Conservation (phyloP, 768 basidiomycete species). For the Tricholoma flavovirens region DNA sequence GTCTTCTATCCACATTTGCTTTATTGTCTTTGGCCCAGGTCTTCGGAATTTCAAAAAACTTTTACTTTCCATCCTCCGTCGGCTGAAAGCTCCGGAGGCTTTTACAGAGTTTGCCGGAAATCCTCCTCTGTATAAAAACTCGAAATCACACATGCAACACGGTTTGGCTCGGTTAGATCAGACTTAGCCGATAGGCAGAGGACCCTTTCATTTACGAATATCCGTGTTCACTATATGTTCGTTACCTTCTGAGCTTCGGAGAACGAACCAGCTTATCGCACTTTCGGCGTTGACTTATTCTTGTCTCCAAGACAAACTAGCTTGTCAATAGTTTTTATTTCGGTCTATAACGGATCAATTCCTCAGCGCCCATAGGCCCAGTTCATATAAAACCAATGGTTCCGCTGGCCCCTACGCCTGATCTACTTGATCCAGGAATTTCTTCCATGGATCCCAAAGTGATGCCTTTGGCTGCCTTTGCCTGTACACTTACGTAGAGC, state of each 20-base stretch:
- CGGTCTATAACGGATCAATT: conserved; percentile 1
- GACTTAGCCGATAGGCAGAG: not conserved
- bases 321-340: not conserved
- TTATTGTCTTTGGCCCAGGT: not conserved
- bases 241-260: not conserved
- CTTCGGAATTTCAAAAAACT: not conserved
- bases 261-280: not conserved
- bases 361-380: not conserved
- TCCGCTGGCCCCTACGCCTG: conserved; percentile 2
- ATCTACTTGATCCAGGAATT: not conserved
- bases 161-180: not conserved
- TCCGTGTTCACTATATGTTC: not conserved
- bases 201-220: not conserved
- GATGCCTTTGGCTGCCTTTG: too few species aligned
- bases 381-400: not conserved
- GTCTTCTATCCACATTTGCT: not conserved
- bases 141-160: not conserved
- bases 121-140: not conserved
- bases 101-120: not conserved
- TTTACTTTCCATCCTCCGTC: not conserved
- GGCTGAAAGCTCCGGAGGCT: not conserved
- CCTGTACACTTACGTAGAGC: not conserved
- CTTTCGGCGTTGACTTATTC: not conserved
- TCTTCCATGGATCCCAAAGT: too few species aligned
- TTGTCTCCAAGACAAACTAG: not conserved